A percentile compares a stretch with the other conserved stretches of the same genome.
Evolutionary conservation across 352 stramenopile genomes (phyloP).

Genomic region (Lagenidium sp.): DNA sequence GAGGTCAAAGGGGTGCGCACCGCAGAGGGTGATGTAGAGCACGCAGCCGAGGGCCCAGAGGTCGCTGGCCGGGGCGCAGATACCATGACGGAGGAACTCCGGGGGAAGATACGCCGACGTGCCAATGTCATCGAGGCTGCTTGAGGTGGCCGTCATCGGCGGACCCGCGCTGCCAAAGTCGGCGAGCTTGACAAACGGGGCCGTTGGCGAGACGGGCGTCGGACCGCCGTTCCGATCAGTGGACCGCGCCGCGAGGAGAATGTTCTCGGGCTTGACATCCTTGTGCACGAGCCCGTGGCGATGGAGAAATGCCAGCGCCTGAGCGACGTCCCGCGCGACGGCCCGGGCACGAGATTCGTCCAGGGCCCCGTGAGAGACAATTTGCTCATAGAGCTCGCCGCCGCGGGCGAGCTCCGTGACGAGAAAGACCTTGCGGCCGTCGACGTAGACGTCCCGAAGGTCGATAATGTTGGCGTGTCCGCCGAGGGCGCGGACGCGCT

Average conservation of each 20-base stretch:
- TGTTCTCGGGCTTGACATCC: slow-evolving; percentile 81
- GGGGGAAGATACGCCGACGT: slow-evolving; percentile 63
- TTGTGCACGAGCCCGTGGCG: slow-evolving; percentile 66
- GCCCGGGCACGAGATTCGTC: slow-evolving; percentile 33
- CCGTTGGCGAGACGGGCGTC: slow-evolving; percentile 5
- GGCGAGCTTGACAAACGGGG: slow-evolving; percentile 46
- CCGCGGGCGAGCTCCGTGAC: slow-evolving; percentile 84
- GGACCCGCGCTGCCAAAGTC: slow-evolving; percentile 76
- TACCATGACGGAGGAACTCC: slow-evolving; percentile 38
- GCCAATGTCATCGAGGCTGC: slow-evolving; percentile 47
- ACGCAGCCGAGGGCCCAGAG: slow-evolving; percentile 89
- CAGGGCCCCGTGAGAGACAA: slow-evolving; percentile 64
- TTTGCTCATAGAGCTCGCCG: slow-evolving; percentile 88
- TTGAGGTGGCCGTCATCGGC: slow-evolving; percentile 16
- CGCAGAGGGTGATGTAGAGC: slow-evolving; percentile 92
- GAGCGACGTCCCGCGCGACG: slow-evolving; percentile 43
- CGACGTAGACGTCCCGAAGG: slow-evolving; percentile 75
- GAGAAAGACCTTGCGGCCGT: slow-evolving; percentile 69
- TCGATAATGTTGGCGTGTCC: slow-evolving; percentile 84
- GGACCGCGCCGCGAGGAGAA: slow-evolving; percentile 33
- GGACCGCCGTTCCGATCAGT: slow-evolving; percentile 16
- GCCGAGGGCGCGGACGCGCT: slow-evolving; percentile 62
- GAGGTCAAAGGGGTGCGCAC: slow-evolving; percentile 90
- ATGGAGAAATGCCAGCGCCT: slow-evolving; percentile 65
- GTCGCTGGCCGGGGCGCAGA: slow-evolving; percentile 58